Evolutionary conservation across 2,329 filamentous ascomycete species (phyloP).

Genomic region (Diaporthe caulivora): DNA sequence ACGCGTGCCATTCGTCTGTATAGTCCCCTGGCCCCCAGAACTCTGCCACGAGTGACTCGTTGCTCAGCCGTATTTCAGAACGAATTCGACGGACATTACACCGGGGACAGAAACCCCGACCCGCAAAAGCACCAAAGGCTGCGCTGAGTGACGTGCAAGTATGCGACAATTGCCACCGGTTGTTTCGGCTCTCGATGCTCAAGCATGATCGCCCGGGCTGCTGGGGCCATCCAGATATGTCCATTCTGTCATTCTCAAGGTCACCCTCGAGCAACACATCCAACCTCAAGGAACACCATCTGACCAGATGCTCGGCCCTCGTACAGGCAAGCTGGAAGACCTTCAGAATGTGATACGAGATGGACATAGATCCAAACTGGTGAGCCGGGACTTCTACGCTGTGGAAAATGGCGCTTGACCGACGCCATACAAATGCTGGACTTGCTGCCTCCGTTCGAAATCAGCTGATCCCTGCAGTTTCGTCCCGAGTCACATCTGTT

Average conservation of each 20-base stretch:
- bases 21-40: neutral
- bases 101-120: too few relatives aligned
- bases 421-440: neutral
- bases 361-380: neutral
- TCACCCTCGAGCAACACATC: neutral
- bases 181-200: neutral
- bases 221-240: neutral
- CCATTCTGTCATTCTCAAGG: neutral
- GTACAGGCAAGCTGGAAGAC: neutral
- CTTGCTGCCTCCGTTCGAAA: neutral
- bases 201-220: neutral
- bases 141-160: neutral
- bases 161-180: neutral
- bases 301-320: neutral
- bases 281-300: too few relatives aligned
- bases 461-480: neutral
- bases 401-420: too few relatives aligned
- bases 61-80: neutral
- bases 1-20: too few relatives aligned
- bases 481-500: neutral
- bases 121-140: neutral
- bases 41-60: neutral
- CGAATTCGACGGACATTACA: neutral
- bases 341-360: neutral
- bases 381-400: neutral